A percentile compares a stretch with the other conserved stretches of the same genome.
These are phyloP conservation scores for Biscogniauxia sp. DNA, from an alignment of 2,329 filamentous ascomycete species.

Conservation along the genomic window DNA sequence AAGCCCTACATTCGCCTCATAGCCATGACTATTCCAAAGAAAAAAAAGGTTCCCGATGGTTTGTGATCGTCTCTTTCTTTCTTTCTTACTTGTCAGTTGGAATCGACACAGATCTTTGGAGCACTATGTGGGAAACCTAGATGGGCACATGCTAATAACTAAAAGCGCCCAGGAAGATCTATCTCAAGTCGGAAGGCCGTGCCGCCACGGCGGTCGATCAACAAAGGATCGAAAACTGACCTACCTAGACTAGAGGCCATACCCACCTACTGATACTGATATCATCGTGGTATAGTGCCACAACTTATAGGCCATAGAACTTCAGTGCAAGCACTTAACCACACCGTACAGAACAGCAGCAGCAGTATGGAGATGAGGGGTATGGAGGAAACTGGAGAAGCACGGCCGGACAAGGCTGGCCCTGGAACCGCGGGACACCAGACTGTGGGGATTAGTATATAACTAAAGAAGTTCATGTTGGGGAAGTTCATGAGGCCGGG, in stretches of 20 bases:
- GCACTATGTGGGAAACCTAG: neutral
- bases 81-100: neutral
- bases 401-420: neutral
- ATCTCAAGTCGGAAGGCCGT: neutral
- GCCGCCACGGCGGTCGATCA: neutral
- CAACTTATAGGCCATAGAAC: neutral
- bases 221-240: neutral
- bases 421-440: neutral
- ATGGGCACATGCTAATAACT: neutral
- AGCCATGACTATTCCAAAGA: neutral
- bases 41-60: neutral
- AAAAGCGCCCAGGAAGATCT: neutral
- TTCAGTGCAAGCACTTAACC: neutral
- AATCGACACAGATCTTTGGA: neutral
- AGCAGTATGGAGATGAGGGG: neutral
- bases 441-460: neutral
- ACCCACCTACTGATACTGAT: neutral
- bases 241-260: neutral
- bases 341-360: neutral
- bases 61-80: neutral
- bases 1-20: neutral
- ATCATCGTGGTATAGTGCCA: neutral
- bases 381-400: neutral
- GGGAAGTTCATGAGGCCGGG: slow-evolving; percentile 2
- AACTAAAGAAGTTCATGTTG: neutral